Evolutionary conservation across 208 protist species (phyloP).

Genomic region (Crithidia sp.): DNA sequence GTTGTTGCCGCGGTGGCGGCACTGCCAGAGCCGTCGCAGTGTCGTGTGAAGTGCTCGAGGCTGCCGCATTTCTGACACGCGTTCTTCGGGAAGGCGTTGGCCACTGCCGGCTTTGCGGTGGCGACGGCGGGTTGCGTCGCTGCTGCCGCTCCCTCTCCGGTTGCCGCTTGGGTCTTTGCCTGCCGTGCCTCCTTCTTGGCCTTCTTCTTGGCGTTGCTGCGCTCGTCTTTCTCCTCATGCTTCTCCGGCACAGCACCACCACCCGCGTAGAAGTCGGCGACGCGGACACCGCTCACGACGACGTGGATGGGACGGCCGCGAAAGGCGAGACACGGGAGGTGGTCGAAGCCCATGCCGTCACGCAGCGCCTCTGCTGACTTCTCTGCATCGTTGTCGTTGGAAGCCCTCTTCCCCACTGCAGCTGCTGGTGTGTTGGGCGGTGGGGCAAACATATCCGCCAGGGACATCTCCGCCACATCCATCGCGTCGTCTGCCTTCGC

Average conservation of each 20-base stretch:
- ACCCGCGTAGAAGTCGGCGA: slow-evolving; percentile 62
- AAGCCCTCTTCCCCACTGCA: not conserved
- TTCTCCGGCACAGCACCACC: slow-evolving; percentile 63
- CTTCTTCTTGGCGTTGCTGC: slow-evolving; percentile 25
- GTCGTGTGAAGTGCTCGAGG: slow-evolving; percentile 46
- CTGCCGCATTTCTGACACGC: slow-evolving; percentile 57
- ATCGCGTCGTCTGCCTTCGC: not conserved
- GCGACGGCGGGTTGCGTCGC: not conserved
- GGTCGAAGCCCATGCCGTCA: slow-evolving; percentile 19
- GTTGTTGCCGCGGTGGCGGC: not conserved
- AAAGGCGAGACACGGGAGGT: slow-evolving; percentile 50
- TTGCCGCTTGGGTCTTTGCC: no score
- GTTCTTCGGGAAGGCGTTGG: slow-evolving; percentile 35
- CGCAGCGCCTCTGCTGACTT: not conserved
- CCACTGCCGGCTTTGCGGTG: not conserved
- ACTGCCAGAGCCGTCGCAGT: slow-evolving; percentile 40
- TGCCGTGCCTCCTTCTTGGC: not conserved
- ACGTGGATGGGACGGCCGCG: slow-evolving; percentile 46
- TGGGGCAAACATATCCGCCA: slow-evolving; percentile 40
- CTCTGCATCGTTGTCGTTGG: not conserved
- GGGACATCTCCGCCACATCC: slow-evolving; percentile 23
- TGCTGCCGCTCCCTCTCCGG: not conserved
- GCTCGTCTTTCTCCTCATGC: slow-evolving; percentile 11
- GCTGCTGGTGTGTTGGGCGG: not conserved
- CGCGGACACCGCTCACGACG: slow-evolving; percentile 49